A percentile compares a stretch with the other conserved stretches of the same genome.
Conservation (phyloP, 129 eudicot genomes). For the Sambucus nigra region DNA sequence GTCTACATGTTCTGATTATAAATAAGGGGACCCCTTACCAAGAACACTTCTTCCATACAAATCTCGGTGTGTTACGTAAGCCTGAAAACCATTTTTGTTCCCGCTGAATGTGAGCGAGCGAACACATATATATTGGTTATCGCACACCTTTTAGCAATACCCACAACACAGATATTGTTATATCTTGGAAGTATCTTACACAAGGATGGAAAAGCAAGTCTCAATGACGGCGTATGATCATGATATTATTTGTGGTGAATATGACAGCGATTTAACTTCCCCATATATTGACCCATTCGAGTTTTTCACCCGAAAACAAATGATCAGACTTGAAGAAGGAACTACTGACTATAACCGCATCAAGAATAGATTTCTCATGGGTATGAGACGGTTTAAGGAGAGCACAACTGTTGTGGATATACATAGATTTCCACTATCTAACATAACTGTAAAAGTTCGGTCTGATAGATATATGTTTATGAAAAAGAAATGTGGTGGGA, state of each 20-base stretch:
- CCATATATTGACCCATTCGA: background rate
- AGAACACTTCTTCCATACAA: too few species aligned
- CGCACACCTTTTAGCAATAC: too few species aligned
- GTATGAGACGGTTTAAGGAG: constrained; percentile 3
- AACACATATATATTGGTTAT: too few species aligned
- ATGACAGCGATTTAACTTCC: constrained; percentile 10
- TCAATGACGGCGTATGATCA: constrained; percentile 10
- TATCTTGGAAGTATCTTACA: too few species aligned
- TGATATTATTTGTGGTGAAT: background rate
- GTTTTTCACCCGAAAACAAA: background rate
- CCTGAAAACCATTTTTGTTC: too few species aligned
- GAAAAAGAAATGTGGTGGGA: constrained; percentile 13
- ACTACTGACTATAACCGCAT: background rate
- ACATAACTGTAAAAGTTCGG: constrained; percentile 5
- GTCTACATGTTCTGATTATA: too few species aligned
- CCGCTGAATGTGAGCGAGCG: too few species aligned
- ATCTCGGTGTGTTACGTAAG: too few species aligned
- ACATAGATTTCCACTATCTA: constrained; percentile 5
- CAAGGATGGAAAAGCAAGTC: constrained; percentile 14
- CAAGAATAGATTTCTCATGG: constrained; percentile 11
- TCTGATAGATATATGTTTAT: constrained; percentile 4
- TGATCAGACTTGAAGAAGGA: background rate
- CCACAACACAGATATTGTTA: too few species aligned
- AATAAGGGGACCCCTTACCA: too few species aligned
- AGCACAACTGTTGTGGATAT: constrained; percentile 9